Base-by-base conservation (phyloP, 2,329 filamentous ascomycete species). In the Dothistroma pini region DNA sequence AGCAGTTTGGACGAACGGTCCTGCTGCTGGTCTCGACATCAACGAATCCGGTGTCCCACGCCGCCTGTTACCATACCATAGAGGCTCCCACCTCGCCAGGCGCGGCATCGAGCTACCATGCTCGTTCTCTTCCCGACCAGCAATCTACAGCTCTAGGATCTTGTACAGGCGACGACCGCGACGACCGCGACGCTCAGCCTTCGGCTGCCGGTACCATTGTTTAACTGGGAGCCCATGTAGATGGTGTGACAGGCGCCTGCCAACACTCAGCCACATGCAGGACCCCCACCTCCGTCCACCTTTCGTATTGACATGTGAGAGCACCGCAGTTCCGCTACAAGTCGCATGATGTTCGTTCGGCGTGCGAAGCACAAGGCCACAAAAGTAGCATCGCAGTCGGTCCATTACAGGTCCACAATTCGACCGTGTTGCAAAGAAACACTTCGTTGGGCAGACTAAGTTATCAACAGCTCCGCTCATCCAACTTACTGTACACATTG, bases 231-330 rank as follows among this genome's bases (percentile, higher is more conserved):
- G 55, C 48, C 31, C 54, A 44, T 34, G 48, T 53, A 12, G 3
- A 59, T 59, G 57, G 57, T 50, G 57, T 59, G 51, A 59, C 19
- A 9, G 31, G 34, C 56, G 56, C 48, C 25, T 53, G 56, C 48
- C 50, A 48, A 32, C 16, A 22, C 25, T 25, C 49, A 59, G 57
- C 57, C 50, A 41, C 57, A 53, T 41, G 57, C 57, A 54, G 35
- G 25, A 54, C 38, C 57, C 47, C 50, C 38, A 44, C 50, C 53
- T 31, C n/a, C 29, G 6, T 31, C 31, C 31, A 35, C 48, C 2
- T 29, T 47, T 21, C 4, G 31, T 4, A 34, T 54, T 53, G 16
- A 35, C 57, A 59, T 59, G 57, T 59, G 57, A 59, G 19, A 32
- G 29, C n/a, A 19, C 25, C 25, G 25, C 31, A 31, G 14, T 7